Conservation (phyloP, 345 rosid genomes). For the Hibiscus trionum region DNA sequence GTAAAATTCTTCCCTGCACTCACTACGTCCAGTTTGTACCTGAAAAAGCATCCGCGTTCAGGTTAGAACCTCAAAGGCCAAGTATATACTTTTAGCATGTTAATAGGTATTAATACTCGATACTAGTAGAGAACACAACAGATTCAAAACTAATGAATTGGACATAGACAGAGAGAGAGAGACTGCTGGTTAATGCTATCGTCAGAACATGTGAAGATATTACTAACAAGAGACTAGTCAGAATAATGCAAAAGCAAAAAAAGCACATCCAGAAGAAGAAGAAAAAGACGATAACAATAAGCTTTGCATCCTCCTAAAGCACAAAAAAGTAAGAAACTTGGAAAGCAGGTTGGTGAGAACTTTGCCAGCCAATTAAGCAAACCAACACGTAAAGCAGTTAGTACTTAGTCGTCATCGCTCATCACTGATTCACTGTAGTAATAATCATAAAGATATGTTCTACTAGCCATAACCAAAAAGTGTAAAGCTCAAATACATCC, state of each 20-base stretch:
- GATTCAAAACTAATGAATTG: neutral
- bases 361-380: neutral
- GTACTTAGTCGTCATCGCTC: no score
- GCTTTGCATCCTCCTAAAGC: neutral
- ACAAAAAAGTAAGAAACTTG: neutral
- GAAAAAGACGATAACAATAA: neutral
- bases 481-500: neutral
- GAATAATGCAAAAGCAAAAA: neutral
- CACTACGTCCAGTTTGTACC: conserved; percentile 75
- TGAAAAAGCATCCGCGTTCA: conserved; percentile 15
- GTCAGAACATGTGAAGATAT: neutral
- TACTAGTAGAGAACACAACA: neutral
- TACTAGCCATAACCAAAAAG: neutral
- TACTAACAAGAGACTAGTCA: neutral
- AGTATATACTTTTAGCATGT: neutral
- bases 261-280: neutral
- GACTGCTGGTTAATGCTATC: neutral
- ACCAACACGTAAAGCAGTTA: neutral
- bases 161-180: neutral
- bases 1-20: conserved; percentile 69
- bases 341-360: neutral
- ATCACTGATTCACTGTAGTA: no score
- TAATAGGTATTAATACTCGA: neutral
- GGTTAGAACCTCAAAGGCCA: neutral
- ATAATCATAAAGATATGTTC: neutral